These are phyloP conservation scores for Rhynchosporium agropyri DNA, from an alignment of 2,329 filamentous ascomycete genomes.

Conservation along the genomic window DNA sequence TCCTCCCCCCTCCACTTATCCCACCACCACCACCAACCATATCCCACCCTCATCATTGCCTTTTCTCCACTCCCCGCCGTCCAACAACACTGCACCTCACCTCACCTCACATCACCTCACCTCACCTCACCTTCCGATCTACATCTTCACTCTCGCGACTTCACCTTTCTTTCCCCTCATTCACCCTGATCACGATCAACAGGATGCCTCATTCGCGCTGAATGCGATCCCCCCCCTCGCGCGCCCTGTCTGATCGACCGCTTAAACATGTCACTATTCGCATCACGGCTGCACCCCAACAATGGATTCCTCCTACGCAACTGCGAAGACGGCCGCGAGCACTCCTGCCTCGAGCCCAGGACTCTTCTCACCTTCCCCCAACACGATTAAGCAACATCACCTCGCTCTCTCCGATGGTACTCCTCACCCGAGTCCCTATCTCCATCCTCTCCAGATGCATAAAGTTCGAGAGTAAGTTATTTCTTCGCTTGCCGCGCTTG, in stretches of 20 bases:
- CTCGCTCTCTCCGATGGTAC: conserved; percentile 55
- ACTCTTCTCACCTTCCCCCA: conserved; percentile 58
- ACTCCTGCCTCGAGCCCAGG: conserved; percentile 64
- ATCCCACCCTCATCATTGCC: conserved; percentile 17
- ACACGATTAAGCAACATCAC: conserved; percentile 35
- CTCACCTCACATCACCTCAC: conserved; percentile 13
- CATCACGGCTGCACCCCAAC: conserved; percentile 30
- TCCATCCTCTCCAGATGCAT: conserved; percentile 73
- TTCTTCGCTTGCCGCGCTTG: conserved; percentile 10
- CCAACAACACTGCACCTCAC: too few species aligned
- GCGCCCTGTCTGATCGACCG: neutral
- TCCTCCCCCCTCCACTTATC: too few species aligned
- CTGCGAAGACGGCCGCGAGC: conserved; percentile 48
- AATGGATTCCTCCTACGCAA: conserved; percentile 38
- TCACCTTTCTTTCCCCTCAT: neutral
- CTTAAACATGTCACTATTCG: conserved; percentile 30
- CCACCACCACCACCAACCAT: conserved; percentile 9
- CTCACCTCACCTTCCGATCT: conserved; percentile 15
- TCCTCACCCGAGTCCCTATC: conserved; percentile 58
- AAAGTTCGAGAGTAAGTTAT: conserved; percentile 72
- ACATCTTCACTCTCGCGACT: neutral
- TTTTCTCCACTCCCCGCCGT: neutral
- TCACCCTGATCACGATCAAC: neutral
- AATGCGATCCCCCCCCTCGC: neutral
- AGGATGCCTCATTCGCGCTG: conserved; percentile 18